Evolutionary conservation across 1,284 basidiomycete species (phyloP), one percentile per base, ranked within the genome.

Genomic region (Heliocybe sulcata): DNA sequence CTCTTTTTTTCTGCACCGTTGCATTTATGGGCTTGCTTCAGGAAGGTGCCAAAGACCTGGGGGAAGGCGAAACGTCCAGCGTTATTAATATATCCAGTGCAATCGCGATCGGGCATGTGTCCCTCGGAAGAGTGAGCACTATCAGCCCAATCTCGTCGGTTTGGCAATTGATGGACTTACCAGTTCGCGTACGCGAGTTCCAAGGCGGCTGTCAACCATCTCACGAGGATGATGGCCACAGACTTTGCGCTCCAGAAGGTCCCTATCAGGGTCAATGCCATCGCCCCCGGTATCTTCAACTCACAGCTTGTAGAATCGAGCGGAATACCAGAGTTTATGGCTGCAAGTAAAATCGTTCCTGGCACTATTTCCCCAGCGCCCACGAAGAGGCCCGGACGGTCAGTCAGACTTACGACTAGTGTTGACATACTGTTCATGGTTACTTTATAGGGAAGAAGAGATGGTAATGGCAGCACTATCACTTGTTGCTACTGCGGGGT

Each of bases 251-350:
- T 65, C 20, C 59, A 58, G n/a, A 56, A 61, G 9, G 61, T 70
- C 23, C 66, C 67, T 8, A 59, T 72, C n/a, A 61, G 67, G 3
- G 63, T 68, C 3, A 62, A 66, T 61, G 60, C 63, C 9, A 69
- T 72, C 35, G 64, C 67, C 11, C 69, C 70, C 1, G 71, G 69
- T 14, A n/a, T n/a, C n/a, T n/a, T n/a, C n/a, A n/a, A n/a, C n/a
- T n/a, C n/a, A n/a, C n/a, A n/a, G n/a, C n/a, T n/a, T n/a, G n/a
- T n/a, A n/a, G n/a, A n/a, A n/a, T n/a, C n/a, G n/a, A n/a, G n/a
- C n/a, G n/a, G n/a, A n/a, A n/a, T n/a, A n/a, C n/a, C n/a, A n/a
- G n/a, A n/a, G n/a, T n/a, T n/a, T n/a, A n/a, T n/a, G n/a, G n/a
- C n/a, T n/a, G n/a, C n/a, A n/a, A n/a, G n/a, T n/a, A n/a, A n/a